These are phyloP conservation scores for Podospora sp. DNA, from an alignment of 495 filamentous ascomycete genomes.

Conservation along the genomic window DNA sequence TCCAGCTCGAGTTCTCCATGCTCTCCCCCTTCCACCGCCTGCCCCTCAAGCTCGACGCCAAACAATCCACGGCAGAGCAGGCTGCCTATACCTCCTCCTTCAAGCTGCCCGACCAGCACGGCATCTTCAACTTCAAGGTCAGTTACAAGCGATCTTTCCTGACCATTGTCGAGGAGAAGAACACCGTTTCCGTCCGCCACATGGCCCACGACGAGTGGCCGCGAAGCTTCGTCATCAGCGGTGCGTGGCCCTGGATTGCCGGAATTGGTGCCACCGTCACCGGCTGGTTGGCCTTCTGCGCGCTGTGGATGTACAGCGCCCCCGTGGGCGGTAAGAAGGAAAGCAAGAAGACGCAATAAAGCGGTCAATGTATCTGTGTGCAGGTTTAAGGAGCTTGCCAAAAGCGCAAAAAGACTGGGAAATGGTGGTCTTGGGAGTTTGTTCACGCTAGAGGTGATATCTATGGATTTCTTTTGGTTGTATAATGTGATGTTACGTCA, in stretches of 20 bases:
- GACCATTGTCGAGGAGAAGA: slow-evolving; percentile 89
- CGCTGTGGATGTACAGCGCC: slow-evolving; percentile 86
- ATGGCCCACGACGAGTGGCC: slow-evolving; percentile 97
- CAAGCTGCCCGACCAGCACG: slow-evolving; percentile 90
- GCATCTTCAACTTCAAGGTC: slow-evolving; percentile 94
- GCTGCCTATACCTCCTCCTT: slow-evolving; percentile 77
- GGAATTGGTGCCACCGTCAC: slow-evolving; percentile 81
- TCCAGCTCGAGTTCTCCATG: slow-evolving; percentile 98
- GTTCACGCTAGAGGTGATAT: slow-evolving; percentile 5
- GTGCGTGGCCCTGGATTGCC: slow-evolving; percentile 93
- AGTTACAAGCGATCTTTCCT: slow-evolving; percentile 96
- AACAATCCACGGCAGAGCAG: slow-evolving; percentile 60
- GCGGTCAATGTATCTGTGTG: background rate
- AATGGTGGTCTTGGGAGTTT: background rate
- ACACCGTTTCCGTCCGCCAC: slow-evolving; percentile 89
- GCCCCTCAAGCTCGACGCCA: slow-evolving; percentile 58
- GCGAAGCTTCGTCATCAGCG: slow-evolving; percentile 84
- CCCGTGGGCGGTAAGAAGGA: slow-evolving; percentile 54
- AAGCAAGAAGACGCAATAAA: slow-evolving; percentile 73
- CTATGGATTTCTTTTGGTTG: slow-evolving; percentile 6
- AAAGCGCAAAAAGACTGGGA: background rate
- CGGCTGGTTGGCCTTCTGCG: slow-evolving; percentile 84
- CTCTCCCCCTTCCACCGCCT: slow-evolving; percentile 98
- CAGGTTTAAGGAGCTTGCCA: background rate
- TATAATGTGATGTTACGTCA: slow-evolving; percentile 14